Conservation (phyloP, 352 stramenopile genomes). For the Phytophthora hybrid region DNA sequence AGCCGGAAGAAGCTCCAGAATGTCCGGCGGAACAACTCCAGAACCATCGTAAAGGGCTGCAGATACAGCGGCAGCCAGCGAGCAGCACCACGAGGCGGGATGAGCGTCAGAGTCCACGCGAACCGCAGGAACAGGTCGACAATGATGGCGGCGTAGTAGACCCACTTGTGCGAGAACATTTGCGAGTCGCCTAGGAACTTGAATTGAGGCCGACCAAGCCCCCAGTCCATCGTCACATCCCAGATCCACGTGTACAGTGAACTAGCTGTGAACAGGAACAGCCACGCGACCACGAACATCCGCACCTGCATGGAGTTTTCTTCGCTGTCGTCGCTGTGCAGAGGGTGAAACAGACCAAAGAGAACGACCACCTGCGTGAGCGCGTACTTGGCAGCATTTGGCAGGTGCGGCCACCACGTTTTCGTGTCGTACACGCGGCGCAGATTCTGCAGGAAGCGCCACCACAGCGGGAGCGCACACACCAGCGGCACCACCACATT, state of each 20-base stretch:
- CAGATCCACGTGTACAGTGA: conserved; percentile 87
- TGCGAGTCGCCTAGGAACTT: conserved; percentile 84
- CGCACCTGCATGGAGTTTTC: conserved; percentile 33
- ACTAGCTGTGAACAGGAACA: conserved; percentile 81
- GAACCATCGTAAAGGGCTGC: conserved; percentile 87
- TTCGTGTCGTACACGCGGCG: conserved; percentile 95
- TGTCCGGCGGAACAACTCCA: conserved; percentile 85
- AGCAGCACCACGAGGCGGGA: conserved; percentile 67
- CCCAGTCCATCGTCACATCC: conserved; percentile 91
- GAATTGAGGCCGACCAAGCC: conserved; percentile 77
- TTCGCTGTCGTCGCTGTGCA: conserved; percentile 51
- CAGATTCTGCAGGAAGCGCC: conserved; percentile 97
- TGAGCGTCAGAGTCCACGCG: conserved; percentile 84
- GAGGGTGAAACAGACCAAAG: conserved; percentile 89
- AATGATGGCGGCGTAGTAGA: conserved; percentile 86
- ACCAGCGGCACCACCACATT: conserved; percentile 96
- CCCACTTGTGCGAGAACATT: conserved; percentile 85
- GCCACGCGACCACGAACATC: conserved; percentile 74
- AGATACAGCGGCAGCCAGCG: conserved; percentile 78
- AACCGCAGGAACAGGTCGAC: conserved; percentile 84
- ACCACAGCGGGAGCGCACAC: conserved; percentile 95
- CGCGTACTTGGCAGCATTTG: conserved; percentile 97
- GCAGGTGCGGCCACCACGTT: conserved; percentile 95
- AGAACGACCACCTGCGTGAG: conserved; percentile 86
- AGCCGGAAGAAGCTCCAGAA: conserved; percentile 90